phyloP scores from a whole-genome alignment of 352 stramenopile species.

The Chrysophaeum taylorii region DNA sequence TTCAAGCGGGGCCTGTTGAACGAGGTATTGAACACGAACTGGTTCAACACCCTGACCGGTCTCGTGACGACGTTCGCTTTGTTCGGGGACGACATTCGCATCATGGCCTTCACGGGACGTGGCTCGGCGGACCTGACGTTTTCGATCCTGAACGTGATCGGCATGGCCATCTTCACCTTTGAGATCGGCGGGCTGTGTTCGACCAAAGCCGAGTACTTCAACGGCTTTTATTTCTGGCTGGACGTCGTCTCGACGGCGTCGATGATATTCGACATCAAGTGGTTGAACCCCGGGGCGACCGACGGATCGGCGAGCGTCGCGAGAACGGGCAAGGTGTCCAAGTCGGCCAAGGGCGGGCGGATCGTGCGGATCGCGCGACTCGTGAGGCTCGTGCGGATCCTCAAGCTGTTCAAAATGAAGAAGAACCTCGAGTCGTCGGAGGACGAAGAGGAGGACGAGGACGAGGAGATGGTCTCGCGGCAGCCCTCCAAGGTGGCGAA shows the following conservation, averaged over 20 bases:
- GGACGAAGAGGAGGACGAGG: constrained; percentile 13
- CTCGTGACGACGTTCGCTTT: constrained; percentile 24
- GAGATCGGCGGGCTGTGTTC: constrained; percentile 22
- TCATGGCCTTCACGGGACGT: not conserved
- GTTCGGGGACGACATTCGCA: constrained; percentile 27
- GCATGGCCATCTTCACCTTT: constrained; percentile 21
- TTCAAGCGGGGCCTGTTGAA: too few relatives aligned
- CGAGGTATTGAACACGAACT: not conserved
- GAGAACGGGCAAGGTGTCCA: constrained; percentile 18
- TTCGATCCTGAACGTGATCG: constrained; percentile 20
- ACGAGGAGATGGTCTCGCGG: constrained; percentile 26
- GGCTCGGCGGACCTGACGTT: constrained; percentile 17
- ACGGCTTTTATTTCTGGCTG: constrained; percentile 26
- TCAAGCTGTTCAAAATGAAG: constrained; percentile 47
- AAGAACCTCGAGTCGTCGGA: constrained; percentile 17
- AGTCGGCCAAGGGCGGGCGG: constrained; percentile 38
- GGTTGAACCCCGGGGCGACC: constrained; percentile 5
- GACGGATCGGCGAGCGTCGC: constrained; percentile 8
- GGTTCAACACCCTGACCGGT: constrained; percentile 23
- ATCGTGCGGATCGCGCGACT: constrained; percentile 41
- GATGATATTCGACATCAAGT: constrained; percentile 30
- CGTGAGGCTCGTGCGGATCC: constrained; percentile 33
- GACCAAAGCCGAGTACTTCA: constrained; percentile 18
- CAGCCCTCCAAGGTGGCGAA: constrained; percentile 83
- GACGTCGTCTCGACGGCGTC: constrained; percentile 26